Conservation (phyloP, 1,139 yeast genomes). For the Hansenula lynferdii region DNA sequence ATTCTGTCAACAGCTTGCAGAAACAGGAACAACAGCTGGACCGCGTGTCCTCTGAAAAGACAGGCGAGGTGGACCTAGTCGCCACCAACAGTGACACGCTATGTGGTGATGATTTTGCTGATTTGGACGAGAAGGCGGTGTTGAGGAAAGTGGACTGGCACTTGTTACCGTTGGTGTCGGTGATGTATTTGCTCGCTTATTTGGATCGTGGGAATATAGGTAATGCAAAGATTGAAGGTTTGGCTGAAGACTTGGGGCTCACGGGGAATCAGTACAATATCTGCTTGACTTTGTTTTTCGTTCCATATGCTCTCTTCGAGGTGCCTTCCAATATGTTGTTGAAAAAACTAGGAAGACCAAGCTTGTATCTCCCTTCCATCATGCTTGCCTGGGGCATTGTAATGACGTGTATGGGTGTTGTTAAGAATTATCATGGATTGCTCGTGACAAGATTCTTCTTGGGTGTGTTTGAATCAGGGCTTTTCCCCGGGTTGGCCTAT, state of each 20-base stretch:
- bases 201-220: slow-evolving; percentile 61
- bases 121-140: slow-evolving; percentile 22
- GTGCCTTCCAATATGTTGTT: slow-evolving; percentile 42
- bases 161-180: slow-evolving; percentile 44
- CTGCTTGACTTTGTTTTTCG: slow-evolving; percentile 49
- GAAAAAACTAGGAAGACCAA: slow-evolving; percentile 37
- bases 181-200: slow-evolving; percentile 47
- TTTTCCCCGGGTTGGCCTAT: slow-evolving; percentile 42
- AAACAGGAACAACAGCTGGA: too few species aligned
- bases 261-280: slow-evolving; percentile 46
- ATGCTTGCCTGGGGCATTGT: slow-evolving; percentile 50
- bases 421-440: slow-evolving; percentile 37
- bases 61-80: not conserved
- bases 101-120: not conserved
- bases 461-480: slow-evolving; percentile 57
- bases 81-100: not conserved
- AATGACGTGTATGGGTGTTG: slow-evolving; percentile 41
- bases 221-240: slow-evolving; percentile 54
- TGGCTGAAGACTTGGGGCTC: slow-evolving; percentile 46
- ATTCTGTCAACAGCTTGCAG: too few species aligned
- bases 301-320: slow-evolving; percentile 51
- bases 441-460: slow-evolving; percentile 43
- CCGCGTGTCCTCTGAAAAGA: too few species aligned
- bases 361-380: slow-evolving; percentile 40
- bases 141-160: slow-evolving; percentile 39